Evolutionary conservation across 2,329 filamentous ascomycete species (phyloP).

Genomic region (Aspergillus sclerotialis): DNA sequence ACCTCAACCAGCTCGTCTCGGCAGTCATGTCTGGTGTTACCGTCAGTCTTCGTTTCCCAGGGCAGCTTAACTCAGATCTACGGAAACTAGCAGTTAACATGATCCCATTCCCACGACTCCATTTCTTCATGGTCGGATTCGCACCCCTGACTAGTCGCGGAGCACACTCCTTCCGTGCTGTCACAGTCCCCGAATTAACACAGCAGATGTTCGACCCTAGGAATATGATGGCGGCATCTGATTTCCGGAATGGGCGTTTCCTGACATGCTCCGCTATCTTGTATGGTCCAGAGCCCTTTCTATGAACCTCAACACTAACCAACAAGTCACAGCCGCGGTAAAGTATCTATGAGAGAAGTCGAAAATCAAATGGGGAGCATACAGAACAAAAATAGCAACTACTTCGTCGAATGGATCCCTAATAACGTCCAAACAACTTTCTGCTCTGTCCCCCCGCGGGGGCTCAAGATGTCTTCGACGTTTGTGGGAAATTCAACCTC

Average conservation of each 20-base stretch:
- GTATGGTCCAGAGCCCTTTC: constrained; percentile 44
- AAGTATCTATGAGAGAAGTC: constrained; percentile 99
- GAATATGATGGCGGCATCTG: constrained; percentile 99
- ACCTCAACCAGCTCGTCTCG: constrained; percentile 98
- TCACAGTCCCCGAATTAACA: constrained; percentile 95
- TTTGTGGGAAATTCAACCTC: constrained; percentile 99
- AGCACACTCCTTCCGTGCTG: constrained; percentile 91
- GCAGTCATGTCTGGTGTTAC: constrained; percentile 99
- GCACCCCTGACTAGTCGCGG: constrained; percentile 92
- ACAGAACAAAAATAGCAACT: constrained; percentile 98
- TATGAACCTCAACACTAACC: constrained; percentile 1
- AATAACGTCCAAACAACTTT: constrained; percentile 99
- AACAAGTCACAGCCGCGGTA: constrained; percentile 69
- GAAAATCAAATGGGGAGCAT: constrained; percentile 99
- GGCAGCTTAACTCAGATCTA: constrained; percentile 99
- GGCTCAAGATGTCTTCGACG: constrained; percentile 98
- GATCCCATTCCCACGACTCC: constrained; percentile 99
- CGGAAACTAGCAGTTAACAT: constrained; percentile 99
- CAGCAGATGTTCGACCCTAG: constrained; percentile 99
- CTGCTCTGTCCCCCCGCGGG: constrained; percentile 95
- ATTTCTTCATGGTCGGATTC: constrained; percentile 99
- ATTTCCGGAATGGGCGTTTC: constrained; percentile 99
- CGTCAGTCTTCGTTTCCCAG: constrained; percentile 97
- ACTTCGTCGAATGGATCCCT: constrained; percentile 99
- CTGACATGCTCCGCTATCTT: constrained; percentile 99